Base-by-base conservation (phyloP, 495 filamentous ascomycete genomes). In the Aspergillus baeticus region DNA sequence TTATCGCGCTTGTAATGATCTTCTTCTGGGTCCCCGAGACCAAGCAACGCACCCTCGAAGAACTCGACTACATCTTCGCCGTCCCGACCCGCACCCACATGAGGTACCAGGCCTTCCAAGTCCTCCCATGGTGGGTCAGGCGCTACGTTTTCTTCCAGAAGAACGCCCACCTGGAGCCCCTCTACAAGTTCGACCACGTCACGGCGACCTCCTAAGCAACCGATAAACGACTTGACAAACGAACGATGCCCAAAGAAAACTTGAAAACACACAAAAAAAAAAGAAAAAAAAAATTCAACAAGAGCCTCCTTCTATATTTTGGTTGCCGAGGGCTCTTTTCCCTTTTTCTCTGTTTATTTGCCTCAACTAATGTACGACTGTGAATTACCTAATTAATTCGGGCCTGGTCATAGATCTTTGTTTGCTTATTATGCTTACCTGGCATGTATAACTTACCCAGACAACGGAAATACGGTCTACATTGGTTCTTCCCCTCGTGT, bases 51-150 rank as follows among this genome's bases (percentile, higher is more conserved):
- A 90, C 88, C 5, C 81, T 92, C 11, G 89, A 95, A 69, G 90
- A 95, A 66, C 76, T 95, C 35, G 89, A 95, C 70, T 90, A 91
- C 64, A 83, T 95, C 51, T 95, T 91, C 58, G 87, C 83, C 7
- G 87, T 91, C 11, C 86, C 86, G 0, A 87, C 81, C 21, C 62
- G 78, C 39, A 77, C 76, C 34, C 87, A 90, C 64, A 81, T 80
- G 63, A 57, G 57, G 31, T 89, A 91, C 64, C 87, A 94, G 70
- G 29, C 83, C 26, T 79, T 66, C 51, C 77, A 82, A 58, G 82
- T 75, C 3, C 71, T 90, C n/a, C 83, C 84, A 1, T 93, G 80
- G 73, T 92, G 83, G 79, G 62, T 89, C 65, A 85, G 84, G 66
- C 76, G 83, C 26, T 89, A 82, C 55, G 69, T 93, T 33, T 69